Base-by-base conservation (phyloP, 306 rosid species). In the Dryas octopetala region DNA sequence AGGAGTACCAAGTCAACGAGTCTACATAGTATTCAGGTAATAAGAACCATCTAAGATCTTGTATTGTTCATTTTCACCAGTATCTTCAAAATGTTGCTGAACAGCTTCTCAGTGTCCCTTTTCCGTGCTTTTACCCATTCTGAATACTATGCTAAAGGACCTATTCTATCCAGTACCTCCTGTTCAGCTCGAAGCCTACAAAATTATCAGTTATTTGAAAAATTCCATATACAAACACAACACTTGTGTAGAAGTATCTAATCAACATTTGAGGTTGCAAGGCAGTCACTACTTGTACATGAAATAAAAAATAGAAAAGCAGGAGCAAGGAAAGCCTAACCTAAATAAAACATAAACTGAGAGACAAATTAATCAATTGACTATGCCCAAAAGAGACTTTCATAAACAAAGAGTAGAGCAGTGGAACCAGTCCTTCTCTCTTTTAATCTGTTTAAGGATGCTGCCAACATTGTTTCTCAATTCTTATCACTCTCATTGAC, bases 121-220 rank as follows among this genome's bases (percentile, higher is more conserved):
- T 86, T 90, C 99, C 99, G 90, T 13, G 80, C 97, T 84, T 92
- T 88, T 52, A 95, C 97, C 99, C 99, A 95, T 80, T 95, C 97
- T 13, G 97, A 92, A 75, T 95, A 95, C 85, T 81, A 95, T 71
- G 97, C 90, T 5, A 92, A 55, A 43, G 93, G 73, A 76, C 99
- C 99, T 50, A 62, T 48, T 73, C 77, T 86, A 70, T 90, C 91
- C 62, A 83, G 81, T 63, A 82, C 90, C 71, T 95, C 97, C 60
- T 79, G 81, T 74, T 95, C 99, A 41, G 86, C 99, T 85, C 85
- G 92, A 64, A 95, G 93, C 89, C 99, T 95, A 79, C 67, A 76
- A 78, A 82, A 76, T 40, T 14, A 66, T 45, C 38, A 75, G 59
- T 45, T 28, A 44, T 66, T 53, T 73, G 5, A 50, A 15, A 66